A percentile compares a stretch with the other conserved stretches of the same genome.
Evolutionary conservation across 148 eudicot species (phyloP).

Genomic region (Selenicereus undatus): DNA sequence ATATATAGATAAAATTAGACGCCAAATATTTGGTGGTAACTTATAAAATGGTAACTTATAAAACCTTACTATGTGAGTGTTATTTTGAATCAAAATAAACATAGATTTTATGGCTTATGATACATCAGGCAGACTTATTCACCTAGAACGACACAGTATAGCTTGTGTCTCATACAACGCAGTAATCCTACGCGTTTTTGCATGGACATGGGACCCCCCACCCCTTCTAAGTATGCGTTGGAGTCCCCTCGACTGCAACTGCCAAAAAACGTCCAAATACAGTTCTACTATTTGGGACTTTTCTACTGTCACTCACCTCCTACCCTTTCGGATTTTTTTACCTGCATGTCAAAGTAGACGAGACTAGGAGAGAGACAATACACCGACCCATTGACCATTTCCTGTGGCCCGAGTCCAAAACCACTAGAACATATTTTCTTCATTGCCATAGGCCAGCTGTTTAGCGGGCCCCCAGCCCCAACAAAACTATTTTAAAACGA

Average conservation of each 20-base stretch:
- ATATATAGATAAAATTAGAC: too few relatives aligned
- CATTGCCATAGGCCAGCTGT: background rate
- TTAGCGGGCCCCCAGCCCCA: background rate
- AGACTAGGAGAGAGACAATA: background rate
- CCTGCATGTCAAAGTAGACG: too few relatives aligned
- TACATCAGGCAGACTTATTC: background rate
- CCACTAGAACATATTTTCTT: background rate
- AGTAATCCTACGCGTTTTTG: background rate
- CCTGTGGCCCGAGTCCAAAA: background rate
- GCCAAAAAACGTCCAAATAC: slow-evolving; percentile 1
- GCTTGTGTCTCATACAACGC: background rate
- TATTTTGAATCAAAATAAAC: background rate
- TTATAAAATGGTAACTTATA: too few relatives aligned
- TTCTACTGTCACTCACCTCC: background rate
- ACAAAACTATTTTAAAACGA: background rate
- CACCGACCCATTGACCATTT: background rate
- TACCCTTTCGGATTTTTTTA: background rate
- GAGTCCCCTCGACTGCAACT: slow-evolving; percentile 2
- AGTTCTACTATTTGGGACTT: slow-evolving; percentile 16
- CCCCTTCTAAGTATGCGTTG: background rate
- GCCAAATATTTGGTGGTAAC: background rate
- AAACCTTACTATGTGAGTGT: background rate
- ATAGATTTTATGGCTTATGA: background rate
- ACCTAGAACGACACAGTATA: background rate
- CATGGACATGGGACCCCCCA: background rate